Percentiles rank a stretch among this genome's conserved stretches.
These are phyloP conservation scores for Tetrahymena malaccensis DNA, from an alignment of 73 alveolate species.

Conservation along the genomic window DNA sequence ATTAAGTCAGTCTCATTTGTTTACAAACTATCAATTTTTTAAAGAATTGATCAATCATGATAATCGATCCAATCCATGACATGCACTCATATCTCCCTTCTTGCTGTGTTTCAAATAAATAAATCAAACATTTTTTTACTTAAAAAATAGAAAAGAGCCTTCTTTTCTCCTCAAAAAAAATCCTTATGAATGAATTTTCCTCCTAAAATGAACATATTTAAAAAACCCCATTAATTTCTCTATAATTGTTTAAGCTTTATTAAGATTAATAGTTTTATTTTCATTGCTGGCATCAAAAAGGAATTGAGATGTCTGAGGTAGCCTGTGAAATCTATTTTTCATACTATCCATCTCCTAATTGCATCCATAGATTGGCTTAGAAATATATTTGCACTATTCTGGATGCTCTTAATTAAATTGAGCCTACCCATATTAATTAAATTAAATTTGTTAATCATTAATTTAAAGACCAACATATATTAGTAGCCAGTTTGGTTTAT, in stretches of 20 bases:
- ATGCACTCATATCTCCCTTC: not conserved
- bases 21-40: not conserved
- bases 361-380: not conserved
- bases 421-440: not conserved
- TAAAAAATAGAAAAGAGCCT: not conserved
- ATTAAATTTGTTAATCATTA: not conserved
- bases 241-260: not conserved
- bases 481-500: not conserved
- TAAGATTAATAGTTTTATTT: not conserved
- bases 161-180: not conserved
- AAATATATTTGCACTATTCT: not conserved
- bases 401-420: not conserved
- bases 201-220: not conserved
- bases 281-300: not conserved
- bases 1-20: not conserved
- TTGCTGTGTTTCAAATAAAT: not conserved
- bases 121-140: not conserved
- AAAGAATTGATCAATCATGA: not conserved
- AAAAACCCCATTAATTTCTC: not conserved
- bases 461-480: not conserved
- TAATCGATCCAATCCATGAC: not conserved
- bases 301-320: not conserved
- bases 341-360: not conserved
- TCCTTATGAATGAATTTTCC: not conserved
- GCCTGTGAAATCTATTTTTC: not conserved